Base-by-base conservation (phyloP, 1,139 yeast species). In the Candida sanyaensis region DNA sequence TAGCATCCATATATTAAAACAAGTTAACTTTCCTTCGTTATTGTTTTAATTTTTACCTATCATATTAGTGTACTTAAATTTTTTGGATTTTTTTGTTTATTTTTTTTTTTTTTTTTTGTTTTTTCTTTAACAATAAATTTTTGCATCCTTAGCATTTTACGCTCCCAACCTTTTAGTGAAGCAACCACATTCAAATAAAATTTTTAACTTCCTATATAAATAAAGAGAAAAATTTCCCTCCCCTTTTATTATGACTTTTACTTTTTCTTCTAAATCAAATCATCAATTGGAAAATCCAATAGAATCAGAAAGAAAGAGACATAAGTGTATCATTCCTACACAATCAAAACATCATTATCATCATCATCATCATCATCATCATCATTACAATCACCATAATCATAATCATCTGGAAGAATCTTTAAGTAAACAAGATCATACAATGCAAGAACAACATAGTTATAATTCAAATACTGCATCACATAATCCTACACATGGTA, bases 401-500 rank as follows among this genome's bases (percentile, higher is more conserved):
- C 45, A 27, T 31, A 45, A 29, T 13, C 43, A 38, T 2, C 11
- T 31, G 21, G 31, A 41, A 9, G 28, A 13, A 13, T 23, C 33
- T 24, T 24, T 23, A 10, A n/a, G 7, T 34, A 24, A 37, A 31
- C 6, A 24, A 26, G 36, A 37, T 10, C 27, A 23, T 23, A 13
- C 23, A 27, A 37, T 11, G 17, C 29, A 17, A 31, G 29, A 30
- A 17, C 30, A 37, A 37, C 29, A 17, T 28, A 37, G 7, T 17
- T 24, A 17, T 12, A 37, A 10, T 11, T 5, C 41, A 26, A 13
- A 11, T 21, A 41, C 52, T 23, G 13, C 41, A 11, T 33, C 40
- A 26, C 48, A 50, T 32, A 43, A 48, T 44, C 39, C 45, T 13
- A 42, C 36, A 11, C 43, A 46, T 29, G 56, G 56, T 21, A 51